Conservation (phyloP, 1,284 basidiomycete genomes). For the Tylopilus sp. region DNA sequence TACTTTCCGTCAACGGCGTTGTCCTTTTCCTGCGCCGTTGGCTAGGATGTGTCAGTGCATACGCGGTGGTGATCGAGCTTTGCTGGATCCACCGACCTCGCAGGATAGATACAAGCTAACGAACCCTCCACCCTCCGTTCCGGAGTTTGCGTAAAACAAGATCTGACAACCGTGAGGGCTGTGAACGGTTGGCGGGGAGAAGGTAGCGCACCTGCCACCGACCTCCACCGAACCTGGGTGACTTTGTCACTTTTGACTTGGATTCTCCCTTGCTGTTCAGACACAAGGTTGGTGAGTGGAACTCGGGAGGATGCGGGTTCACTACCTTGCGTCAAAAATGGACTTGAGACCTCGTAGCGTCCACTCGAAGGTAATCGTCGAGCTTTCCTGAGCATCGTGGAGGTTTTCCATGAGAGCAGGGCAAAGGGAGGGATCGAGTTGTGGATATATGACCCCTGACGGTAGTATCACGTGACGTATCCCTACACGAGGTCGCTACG, state of each 20-base stretch:
- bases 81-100: conserved; percentile 57
- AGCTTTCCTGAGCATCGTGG: conserved; percentile 45
- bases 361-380: conserved; percentile 73
- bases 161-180: conserved; percentile 41
- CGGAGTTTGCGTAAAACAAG: conserved; percentile 80
- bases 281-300: background rate
- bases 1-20: conserved; percentile 59
- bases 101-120: conserved; percentile 78
- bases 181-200: background rate
- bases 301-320: background rate
- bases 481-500: conserved; percentile 4
- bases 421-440: too few relatives aligned
- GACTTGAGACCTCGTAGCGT: conserved; percentile 61
- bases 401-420: conserved; percentile 26
- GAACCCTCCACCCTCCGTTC: conserved; percentile 49
- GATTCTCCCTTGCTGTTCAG: conserved; percentile 54
- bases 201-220: conserved; percentile 56
- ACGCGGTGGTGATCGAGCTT: conserved; percentile 3
- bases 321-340: conserved; percentile 68
- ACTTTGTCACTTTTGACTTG: conserved; percentile 71
- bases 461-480: conserved; percentile 13
- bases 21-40: conserved; percentile 73
- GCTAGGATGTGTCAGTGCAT: conserved; percentile 40
- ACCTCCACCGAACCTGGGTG: conserved; percentile 61
- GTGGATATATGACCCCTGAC: conserved; percentile 14